These are phyloP conservation scores for Curvularia spicifera DNA, from an alignment of 2,329 filamentous ascomycete species.

Conservation along the genomic window DNA sequence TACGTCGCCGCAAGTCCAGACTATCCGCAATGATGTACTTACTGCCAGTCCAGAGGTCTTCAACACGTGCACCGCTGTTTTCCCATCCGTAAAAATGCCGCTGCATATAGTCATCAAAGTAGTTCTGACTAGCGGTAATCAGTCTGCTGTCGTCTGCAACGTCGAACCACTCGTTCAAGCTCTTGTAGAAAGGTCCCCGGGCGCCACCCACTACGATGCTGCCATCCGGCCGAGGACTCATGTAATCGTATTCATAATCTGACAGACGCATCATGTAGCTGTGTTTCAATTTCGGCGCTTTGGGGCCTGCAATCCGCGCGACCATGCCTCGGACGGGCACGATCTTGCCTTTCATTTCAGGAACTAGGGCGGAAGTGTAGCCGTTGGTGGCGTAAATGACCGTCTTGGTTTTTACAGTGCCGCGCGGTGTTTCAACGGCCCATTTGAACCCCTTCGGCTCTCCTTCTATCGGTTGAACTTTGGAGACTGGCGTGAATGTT, in stretches of 20 bases:
- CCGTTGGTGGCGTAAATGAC: conserved; percentile 32
- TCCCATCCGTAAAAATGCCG: conserved; percentile 32
- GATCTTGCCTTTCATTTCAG: conserved; percentile 49
- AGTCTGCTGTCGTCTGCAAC: conserved; percentile 31
- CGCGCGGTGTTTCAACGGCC: conserved; percentile 18
- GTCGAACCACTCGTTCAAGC: conserved; percentile 21
- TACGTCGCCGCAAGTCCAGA: neutral
- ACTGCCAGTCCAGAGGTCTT: conserved; percentile 35
- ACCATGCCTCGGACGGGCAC: conserved; percentile 39
- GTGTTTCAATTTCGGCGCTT: conserved; percentile 21
- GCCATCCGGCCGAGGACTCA: conserved; percentile 48
- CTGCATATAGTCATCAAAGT: conserved; percentile 41
- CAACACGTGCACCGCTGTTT: conserved; percentile 21
- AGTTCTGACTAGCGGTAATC: conserved; percentile 22
- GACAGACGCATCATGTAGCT: conserved; percentile 55
- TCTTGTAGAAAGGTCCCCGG: conserved; percentile 41
- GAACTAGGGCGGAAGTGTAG: conserved; percentile 28
- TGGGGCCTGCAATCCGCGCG: conserved; percentile 9
- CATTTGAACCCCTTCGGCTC: neutral
- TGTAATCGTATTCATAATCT: conserved; percentile 59
- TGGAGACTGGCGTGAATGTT: conserved; percentile 17
- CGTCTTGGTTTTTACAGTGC: conserved; percentile 11
- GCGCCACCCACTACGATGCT: conserved; percentile 12
- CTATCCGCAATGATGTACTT: conserved; percentile 12
- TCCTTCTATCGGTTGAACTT: neutral